A percentile compares a stretch with the other conserved stretches of the same genome.
phyloP scores from a whole-genome alignment of 306 rosid species.

The Hippophae rhamnoides region DNA sequence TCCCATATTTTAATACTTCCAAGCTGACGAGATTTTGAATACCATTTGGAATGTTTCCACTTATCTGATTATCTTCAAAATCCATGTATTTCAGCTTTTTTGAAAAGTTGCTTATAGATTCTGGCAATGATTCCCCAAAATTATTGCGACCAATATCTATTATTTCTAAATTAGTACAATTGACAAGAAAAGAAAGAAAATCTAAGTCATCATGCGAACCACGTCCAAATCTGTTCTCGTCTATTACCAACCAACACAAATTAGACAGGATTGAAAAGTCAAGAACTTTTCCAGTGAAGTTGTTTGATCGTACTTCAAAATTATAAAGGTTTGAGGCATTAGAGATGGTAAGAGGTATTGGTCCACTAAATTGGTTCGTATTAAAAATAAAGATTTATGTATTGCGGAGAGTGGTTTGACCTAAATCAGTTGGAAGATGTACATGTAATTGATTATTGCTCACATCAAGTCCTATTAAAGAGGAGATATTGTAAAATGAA shows the following conservation, averaged over 20 bases:
- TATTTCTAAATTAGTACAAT: background rate
- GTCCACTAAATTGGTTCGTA: background rate
- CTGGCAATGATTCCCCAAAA: slow-evolving; percentile 11
- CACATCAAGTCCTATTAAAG: too few relatives aligned
- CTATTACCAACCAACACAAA: background rate
- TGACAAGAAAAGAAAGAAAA: background rate
- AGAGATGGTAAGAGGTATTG: background rate
- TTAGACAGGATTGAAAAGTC: background rate
- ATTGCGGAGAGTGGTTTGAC: background rate
- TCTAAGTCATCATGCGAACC: background rate
- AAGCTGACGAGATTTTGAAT: background rate
- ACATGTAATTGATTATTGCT: background rate
- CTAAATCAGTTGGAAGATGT: background rate
- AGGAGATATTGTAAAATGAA: too few relatives aligned
- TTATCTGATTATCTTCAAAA: background rate
- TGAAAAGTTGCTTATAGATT: background rate
- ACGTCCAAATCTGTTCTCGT: background rate
- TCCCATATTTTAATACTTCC: rapidly evolving
- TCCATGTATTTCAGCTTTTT: background rate
- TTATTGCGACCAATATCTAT: background rate
- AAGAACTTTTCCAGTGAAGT: slow-evolving; percentile 1
- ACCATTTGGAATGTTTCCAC: slow-evolving; percentile 4
- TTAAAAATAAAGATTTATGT: background rate
- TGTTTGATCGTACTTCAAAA: background rate
- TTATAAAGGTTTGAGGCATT: background rate